These are phyloP conservation scores for Fusarium vanettenii DNA, from an alignment of 2,329 filamentous ascomycete genomes.

Conservation along the genomic window DNA sequence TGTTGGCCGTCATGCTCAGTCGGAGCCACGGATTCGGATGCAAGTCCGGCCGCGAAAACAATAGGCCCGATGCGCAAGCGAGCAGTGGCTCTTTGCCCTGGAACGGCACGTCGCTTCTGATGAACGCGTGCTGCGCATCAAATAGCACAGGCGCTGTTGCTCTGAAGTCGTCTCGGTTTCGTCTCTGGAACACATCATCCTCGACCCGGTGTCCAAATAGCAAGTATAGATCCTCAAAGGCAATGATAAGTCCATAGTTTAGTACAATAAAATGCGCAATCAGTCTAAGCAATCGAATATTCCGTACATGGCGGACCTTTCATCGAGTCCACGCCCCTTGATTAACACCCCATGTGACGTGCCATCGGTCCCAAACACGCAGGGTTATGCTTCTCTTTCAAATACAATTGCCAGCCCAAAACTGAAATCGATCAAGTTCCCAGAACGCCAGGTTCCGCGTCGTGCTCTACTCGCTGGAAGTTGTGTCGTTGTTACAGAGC, in stretches of 20 bases:
- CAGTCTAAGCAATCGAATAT: slow-evolving; percentile 41
- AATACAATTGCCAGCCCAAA: slow-evolving; percentile 42
- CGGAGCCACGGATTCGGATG: not conserved
- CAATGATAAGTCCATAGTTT: not conserved
- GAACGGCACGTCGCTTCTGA: not conserved
- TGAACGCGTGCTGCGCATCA: not conserved
- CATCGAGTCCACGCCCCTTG: slow-evolving; percentile 19
- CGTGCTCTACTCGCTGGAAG: slow-evolving; percentile 34
- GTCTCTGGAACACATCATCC: not conserved
- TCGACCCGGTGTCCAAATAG: not conserved
- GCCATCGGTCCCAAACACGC: not conserved
- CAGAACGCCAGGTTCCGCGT: slow-evolving; percentile 44
- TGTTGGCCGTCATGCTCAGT: not conserved
- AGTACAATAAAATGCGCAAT: slow-evolving; percentile 21
- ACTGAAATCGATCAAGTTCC: slow-evolving; percentile 40
- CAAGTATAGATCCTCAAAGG: not conserved
- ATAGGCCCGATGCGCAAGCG: not conserved
- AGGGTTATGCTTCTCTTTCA: slow-evolving; percentile 30
- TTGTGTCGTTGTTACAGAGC: slow-evolving; percentile 63
- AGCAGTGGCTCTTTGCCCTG: not conserved
- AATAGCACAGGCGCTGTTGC: not conserved
- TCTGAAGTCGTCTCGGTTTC: not conserved
- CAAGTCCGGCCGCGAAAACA: not conserved
- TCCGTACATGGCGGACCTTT: slow-evolving; percentile 31
- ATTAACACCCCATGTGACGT: slow-evolving; percentile 24